Conservation (phyloP, 2,329 filamentous ascomycete species). For the Claviceps maximensis region DNA sequence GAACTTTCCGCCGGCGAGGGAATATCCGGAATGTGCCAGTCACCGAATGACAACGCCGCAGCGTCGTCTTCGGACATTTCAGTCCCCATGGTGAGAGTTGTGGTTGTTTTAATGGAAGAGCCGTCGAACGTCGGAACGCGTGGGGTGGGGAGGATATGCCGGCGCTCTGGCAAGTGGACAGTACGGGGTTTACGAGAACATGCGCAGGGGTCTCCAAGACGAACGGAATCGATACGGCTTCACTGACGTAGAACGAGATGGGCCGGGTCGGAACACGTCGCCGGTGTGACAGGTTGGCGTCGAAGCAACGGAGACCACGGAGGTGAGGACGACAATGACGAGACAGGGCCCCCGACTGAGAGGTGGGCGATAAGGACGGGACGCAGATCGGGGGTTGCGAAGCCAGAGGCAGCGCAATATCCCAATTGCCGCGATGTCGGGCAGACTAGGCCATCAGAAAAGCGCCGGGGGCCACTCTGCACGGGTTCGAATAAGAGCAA, state of each 20-base stretch:
- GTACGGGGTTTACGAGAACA: constrained; percentile 4
- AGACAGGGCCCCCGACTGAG: constrained; percentile 2
- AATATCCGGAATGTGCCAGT: constrained; percentile 23
- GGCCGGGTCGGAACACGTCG: background rate
- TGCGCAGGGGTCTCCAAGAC: constrained; percentile 3
- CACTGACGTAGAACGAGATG: background rate
- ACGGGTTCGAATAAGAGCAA: constrained; percentile 4
- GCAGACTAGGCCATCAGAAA: constrained; percentile 23
- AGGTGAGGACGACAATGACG: background rate
- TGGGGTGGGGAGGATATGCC: background rate
- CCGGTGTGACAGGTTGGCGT: background rate
- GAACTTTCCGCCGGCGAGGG: constrained; percentile 29
- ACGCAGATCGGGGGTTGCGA: constrained; percentile 18
- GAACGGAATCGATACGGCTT: background rate
- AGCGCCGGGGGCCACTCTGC: constrained; percentile 11
- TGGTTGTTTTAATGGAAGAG: background rate
- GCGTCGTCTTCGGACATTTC: constrained; percentile 33
- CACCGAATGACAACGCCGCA: constrained; percentile 20
- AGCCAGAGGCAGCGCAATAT: constrained; percentile 24
- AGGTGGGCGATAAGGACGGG: constrained; percentile 3
- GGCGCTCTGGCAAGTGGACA: constrained; percentile 4
- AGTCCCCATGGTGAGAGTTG: constrained; percentile 18
- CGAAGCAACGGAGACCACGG: background rate
- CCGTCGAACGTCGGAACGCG: background rate
- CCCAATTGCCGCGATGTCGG: constrained; percentile 25